Percentiles rank a stretch among this genome's conserved stretches.
Conservation (phyloP, 2,329 filamentous ascomycete genomes). For the Drechslera avenae region DNA sequence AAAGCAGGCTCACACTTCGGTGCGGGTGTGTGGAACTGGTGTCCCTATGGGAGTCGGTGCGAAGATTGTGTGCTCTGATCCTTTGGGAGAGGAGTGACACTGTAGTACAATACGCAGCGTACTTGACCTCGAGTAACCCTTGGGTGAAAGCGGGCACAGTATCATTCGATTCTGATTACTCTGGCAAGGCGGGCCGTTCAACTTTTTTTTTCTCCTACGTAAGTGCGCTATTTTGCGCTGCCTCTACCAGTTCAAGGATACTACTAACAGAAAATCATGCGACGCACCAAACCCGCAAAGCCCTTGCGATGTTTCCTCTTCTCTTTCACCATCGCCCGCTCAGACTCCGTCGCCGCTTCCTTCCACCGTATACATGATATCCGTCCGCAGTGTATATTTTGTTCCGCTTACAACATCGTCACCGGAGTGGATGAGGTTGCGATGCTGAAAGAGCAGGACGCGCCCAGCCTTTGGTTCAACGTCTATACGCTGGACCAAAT, state of each 20-base stretch:
- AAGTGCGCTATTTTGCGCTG: conserved; percentile 42
- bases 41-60: conserved; percentile 89
- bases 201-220: conserved; percentile 56
- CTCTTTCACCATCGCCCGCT: neutral
- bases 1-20: conserved; percentile 30
- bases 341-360: conserved; percentile 4
- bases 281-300: neutral
- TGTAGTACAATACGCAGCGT: conserved; percentile 97
- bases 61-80: conserved; percentile 82
- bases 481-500: conserved; percentile 45
- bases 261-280: conserved; percentile 44
- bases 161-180: conserved; percentile 94
- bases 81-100: conserved; percentile 61
- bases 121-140: conserved; percentile 52
- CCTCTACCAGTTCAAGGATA: conserved; percentile 40
- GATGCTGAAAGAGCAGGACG: conserved; percentile 63
- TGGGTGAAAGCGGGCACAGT: conserved; percentile 54
- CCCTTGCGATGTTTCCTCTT: neutral
- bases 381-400: conserved; percentile 63
- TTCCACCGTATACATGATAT: conserved; percentile 58
- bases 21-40: conserved; percentile 34
- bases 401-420: conserved; percentile 59
- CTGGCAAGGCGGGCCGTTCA: conserved; percentile 79
- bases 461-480: conserved; percentile 58
- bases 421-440: conserved; percentile 58